These are phyloP conservation scores for Nemania bipapillata DNA, from an alignment of 2,329 filamentous ascomycete genomes.

Conservation along the genomic window DNA sequence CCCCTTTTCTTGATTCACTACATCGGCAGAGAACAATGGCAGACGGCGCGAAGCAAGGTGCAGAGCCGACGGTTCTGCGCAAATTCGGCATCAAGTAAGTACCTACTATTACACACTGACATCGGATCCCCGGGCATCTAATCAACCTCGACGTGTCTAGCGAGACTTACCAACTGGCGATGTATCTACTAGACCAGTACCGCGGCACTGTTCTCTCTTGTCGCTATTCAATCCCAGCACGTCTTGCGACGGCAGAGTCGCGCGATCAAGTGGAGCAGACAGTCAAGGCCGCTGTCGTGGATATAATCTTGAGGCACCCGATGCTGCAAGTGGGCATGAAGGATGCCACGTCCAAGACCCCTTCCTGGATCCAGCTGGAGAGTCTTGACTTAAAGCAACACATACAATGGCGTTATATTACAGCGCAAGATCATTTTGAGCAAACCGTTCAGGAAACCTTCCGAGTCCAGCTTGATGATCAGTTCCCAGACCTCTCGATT, in stretches of 20 bases:
- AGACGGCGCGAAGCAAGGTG: slow-evolving; percentile 21
- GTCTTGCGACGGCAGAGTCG: slow-evolving; percentile 27
- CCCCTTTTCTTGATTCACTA: neutral
- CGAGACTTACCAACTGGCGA: slow-evolving; percentile 43
- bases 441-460: slow-evolving; percentile 8
- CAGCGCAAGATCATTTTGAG: slow-evolving; percentile 32
- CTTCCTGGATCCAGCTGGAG: slow-evolving; percentile 38
- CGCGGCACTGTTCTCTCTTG: slow-evolving; percentile 42
- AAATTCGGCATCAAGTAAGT: slow-evolving; percentile 42
- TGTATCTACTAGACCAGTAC: slow-evolving; percentile 44
- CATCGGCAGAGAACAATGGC: neutral
- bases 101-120: slow-evolving; percentile 21
- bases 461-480: slow-evolving; percentile 36
- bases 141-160: slow-evolving; percentile 26
- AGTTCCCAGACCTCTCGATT: slow-evolving; percentile 31
- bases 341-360: slow-evolving; percentile 33
- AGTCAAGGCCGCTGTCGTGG: slow-evolving; percentile 36
- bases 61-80: slow-evolving; percentile 31
- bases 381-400: slow-evolving; percentile 39
- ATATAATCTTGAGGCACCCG: slow-evolving; percentile 38
- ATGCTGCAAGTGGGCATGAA: slow-evolving; percentile 40
- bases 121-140: slow-evolving; percentile 21
- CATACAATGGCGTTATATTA: slow-evolving; percentile 39
- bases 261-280: slow-evolving; percentile 15
- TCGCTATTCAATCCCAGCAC: slow-evolving; percentile 38